These are phyloP conservation scores for Fusarium pseudograminearum DNA, from an alignment of 2,329 filamentous ascomycete genomes.

Conservation along the genomic window DNA sequence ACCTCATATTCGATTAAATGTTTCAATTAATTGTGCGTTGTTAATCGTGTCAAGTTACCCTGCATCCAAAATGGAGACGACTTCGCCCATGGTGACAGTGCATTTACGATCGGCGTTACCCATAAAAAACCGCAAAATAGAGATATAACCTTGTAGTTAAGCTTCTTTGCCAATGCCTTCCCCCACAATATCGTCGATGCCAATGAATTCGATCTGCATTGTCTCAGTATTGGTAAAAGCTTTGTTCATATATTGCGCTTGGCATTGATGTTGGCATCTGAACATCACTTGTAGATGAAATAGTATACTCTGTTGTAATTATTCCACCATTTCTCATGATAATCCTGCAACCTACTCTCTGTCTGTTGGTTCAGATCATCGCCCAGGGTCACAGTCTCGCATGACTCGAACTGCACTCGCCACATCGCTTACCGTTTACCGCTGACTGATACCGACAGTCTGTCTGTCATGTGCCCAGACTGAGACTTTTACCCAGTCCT, in stretches of 20 bases:
- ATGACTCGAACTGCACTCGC: not conserved
- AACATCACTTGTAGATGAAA: too few species aligned
- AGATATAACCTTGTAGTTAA: not conserved
- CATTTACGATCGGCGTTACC: not conserved
- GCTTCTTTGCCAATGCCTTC: not conserved
- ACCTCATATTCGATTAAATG: not conserved
- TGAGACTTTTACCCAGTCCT: not conserved
- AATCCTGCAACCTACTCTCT: fast-evolving
- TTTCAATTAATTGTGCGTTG: not conserved
- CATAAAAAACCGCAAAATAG: not conserved
- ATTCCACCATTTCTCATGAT: fast-evolving
- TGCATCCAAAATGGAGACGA: fast-evolving
- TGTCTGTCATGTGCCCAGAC: not conserved
- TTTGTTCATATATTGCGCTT: not conserved
- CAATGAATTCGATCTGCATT: not conserved
- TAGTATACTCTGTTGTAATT: not conserved
- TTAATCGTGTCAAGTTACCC: not conserved
- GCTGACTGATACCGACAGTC: not conserved
- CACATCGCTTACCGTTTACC: not conserved
- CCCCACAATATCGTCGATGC: not conserved
- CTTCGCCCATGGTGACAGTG: not conserved
- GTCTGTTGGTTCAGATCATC: not conserved
- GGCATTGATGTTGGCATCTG: not conserved
- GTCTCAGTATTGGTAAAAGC: constrained; percentile 1
- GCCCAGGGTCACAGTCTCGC: not conserved